Conservation (phyloP, 2,329 filamentous ascomycete genomes). For the Venturia carpophila region DNA sequence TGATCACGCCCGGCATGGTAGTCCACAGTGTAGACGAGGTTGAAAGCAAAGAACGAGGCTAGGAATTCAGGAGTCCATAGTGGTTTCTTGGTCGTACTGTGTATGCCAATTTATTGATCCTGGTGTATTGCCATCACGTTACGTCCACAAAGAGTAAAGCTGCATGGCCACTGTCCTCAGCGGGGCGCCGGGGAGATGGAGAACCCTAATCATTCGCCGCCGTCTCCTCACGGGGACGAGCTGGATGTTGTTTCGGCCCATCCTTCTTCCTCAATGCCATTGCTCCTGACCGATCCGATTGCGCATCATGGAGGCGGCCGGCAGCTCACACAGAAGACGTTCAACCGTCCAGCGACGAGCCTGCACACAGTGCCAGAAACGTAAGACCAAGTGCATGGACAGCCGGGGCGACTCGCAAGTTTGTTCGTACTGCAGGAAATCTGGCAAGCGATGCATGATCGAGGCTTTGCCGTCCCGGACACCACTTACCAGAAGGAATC, state of each 20-base stretch:
- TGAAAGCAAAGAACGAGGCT: background rate
- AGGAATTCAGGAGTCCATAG: no score
- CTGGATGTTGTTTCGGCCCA: background rate
- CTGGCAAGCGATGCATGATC: conserved; percentile 16
- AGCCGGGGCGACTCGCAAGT: background rate
- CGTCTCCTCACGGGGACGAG: no score
- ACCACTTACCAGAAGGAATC: conserved; percentile 16
- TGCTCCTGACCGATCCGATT: no score
- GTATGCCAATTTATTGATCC: background rate
- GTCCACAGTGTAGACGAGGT: background rate
- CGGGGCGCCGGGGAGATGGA: no score
- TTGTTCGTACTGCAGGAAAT: conserved; percentile 12
- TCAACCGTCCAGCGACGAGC: background rate
- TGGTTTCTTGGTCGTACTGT: no score
- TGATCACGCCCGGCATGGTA: conserved; percentile 3
- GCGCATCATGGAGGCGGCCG: background rate
- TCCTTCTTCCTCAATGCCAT: background rate
- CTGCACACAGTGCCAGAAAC: conserved; percentile 13
- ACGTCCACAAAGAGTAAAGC: conserved; percentile 2
- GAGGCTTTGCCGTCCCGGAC: conserved; percentile 13
- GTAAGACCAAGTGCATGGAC: conserved; percentile 10
- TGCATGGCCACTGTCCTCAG: background rate
- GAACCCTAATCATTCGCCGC: no score
- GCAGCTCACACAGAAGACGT: background rate
- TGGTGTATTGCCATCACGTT: background rate